Conservation (phyloP, 2,329 filamentous ascomycete genomes). For the Kalmusia sp. region DNA sequence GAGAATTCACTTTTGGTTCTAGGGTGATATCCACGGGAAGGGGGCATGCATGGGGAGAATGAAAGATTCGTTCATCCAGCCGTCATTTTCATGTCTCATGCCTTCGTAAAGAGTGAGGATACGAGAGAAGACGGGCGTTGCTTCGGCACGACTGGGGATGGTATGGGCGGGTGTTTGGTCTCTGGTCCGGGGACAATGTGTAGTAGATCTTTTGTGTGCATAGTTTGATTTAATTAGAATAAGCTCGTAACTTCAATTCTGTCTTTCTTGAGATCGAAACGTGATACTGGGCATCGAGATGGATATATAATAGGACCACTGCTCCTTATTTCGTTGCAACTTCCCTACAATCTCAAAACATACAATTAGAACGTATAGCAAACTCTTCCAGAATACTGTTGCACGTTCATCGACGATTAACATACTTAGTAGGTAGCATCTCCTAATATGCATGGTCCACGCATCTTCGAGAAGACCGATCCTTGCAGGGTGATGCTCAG, state of each 20-base stretch:
- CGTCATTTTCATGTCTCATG: not conserved
- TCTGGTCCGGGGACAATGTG: constrained; percentile 11
- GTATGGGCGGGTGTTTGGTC: constrained; percentile 15
- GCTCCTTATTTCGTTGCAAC: no score
- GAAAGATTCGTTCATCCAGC: constrained; percentile 9
- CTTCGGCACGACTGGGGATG: constrained; percentile 37
- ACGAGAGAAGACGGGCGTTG: constrained; percentile 18
- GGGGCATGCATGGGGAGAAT: constrained; percentile 1
- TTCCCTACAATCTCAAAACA: no score
- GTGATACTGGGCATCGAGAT: no score
- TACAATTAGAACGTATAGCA: no score
- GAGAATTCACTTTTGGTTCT: constrained; percentile 1
- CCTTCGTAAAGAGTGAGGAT: not conserved
- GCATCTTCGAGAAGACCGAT: not conserved
- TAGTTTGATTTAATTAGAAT: constrained; percentile 40
- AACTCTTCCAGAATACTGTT: no score
- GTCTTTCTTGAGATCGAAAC: not conserved
- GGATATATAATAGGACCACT: no score
- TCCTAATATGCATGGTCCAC: no score
- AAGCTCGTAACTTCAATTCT: constrained; percentile 18
- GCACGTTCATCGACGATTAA: no score
- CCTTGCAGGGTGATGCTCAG: not conserved
- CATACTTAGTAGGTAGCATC: no score
- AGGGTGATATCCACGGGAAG: constrained; percentile 6
- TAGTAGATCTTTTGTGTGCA: constrained; percentile 35